phyloP scores from a whole-genome alignment of 2,329 filamentous ascomycete species.

The Paracamarosporium sp. region DNA sequence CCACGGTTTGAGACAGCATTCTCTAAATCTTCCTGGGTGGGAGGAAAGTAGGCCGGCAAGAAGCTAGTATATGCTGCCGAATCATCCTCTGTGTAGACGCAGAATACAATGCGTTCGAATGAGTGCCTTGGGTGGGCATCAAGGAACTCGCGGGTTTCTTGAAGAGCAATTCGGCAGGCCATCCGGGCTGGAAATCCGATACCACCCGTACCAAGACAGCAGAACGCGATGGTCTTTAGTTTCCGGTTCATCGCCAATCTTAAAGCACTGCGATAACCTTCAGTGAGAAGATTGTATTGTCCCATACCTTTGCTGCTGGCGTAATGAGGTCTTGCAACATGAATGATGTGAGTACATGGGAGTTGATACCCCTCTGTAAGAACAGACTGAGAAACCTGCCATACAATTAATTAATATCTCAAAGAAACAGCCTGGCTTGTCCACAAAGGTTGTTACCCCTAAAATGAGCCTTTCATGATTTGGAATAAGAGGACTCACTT shows the following conservation, averaged over 20 bases:
- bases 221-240: constrained; percentile 42
- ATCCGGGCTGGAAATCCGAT: constrained; percentile 36
- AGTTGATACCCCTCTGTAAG: constrained; percentile 37
- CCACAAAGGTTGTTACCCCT: too few species aligned
- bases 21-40: constrained; percentile 38
- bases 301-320: constrained; percentile 20
- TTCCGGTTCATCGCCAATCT: constrained; percentile 24
- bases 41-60: constrained; percentile 41
- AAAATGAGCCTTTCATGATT: background rate
- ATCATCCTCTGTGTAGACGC: constrained; percentile 30
- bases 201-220: constrained; percentile 39
- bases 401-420: background rate
- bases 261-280: constrained; percentile 39
- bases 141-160: constrained; percentile 40
- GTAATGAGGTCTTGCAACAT: constrained; percentile 37
- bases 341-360: constrained; percentile 38
- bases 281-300: constrained; percentile 35
- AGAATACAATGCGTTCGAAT: constrained; percentile 41
- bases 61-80: constrained; percentile 38
- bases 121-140: constrained; percentile 26
- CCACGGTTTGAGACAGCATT: constrained; percentile 16
- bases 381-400: constrained; percentile 25
- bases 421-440: background rate
- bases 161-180: constrained; percentile 40
- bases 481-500: constrained; percentile 1